Conservation (phyloP, 202 grass and related monocot genomes). For the Eragrostis tef region DNA sequence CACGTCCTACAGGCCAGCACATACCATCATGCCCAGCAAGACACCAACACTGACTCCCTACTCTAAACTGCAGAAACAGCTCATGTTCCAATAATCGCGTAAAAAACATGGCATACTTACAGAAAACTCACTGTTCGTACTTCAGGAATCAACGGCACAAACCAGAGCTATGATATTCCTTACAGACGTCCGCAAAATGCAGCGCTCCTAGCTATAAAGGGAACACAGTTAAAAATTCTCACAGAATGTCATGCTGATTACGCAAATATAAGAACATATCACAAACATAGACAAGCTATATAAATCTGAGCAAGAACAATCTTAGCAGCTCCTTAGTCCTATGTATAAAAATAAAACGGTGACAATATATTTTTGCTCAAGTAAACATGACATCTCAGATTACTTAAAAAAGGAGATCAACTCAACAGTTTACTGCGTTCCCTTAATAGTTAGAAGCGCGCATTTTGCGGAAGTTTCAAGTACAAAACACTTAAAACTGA, state of each 20-base stretch:
- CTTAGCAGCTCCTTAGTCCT: constrained; percentile 8
- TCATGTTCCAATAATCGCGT: background rate
- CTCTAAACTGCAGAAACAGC: background rate
- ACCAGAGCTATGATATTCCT: background rate
- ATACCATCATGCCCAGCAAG: background rate
- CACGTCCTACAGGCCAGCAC: background rate
- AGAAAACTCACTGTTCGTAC: background rate
- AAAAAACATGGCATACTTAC: constrained; percentile 19
- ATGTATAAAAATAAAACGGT: background rate
- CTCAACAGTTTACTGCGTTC: background rate
- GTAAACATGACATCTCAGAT: background rate
- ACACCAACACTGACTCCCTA: background rate
- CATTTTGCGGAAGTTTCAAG: background rate
- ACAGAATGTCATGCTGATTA: constrained; percentile 6
- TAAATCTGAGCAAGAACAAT: background rate
- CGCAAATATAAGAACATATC: constrained; percentile 19
- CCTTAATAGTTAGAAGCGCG: too few relatives aligned
- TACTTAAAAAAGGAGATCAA: background rate
- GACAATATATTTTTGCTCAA: background rate
- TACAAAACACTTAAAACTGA: background rate
- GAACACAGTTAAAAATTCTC: background rate
- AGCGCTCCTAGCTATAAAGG: background rate
- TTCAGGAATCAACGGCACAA: constrained; percentile 14
- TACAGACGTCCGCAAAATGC: background rate
- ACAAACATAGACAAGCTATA: constrained; percentile 4